Evolutionary conservation across 345 rosid genomes (phyloP), one percentile per base, ranked within the genome.

Genomic region (Cardiospermum halicacabum): DNA sequence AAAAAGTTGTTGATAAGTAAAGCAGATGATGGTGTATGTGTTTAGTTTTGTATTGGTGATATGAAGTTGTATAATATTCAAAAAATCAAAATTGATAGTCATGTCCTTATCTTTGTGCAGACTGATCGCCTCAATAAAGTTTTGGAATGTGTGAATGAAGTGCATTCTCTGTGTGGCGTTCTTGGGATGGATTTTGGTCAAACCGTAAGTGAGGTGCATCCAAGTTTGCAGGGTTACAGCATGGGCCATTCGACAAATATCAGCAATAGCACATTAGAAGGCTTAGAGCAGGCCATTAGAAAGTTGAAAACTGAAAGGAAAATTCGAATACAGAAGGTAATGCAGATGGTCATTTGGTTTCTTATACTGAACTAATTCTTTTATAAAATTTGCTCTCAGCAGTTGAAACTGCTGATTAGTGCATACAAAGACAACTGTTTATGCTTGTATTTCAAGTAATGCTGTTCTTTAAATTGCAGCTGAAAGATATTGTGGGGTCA

Each of bases 61-160:
- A n/a, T 25, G 18, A 63, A 27, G 16, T 57, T 36, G 18, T 9
- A 58, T 28, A 45, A 6, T 28, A 54, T 55, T 15, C 7, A 30
- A 5, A 3, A 32, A 54, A 21, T 24, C 5, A 18, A 56, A 30
- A 49, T 53, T 39, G 11, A 30, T 19, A 47, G 65, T 1, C 11
- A 3, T 49, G 9, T 15, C 53, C 61, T 21, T 56, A 47, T 59
- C 47, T 62, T 51, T 71, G 55, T 79, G 88, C 92, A 94, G 99
- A 82, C 95, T 61, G 92, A 85, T 64, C 99, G 99, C 54, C 86
- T 91, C 54, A 82, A 76, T 60, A 89, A 89, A 75, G 97, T 87
- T 58, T 85, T 91, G 77, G 80, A 79, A 18, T 76, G 72, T 68
- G 81, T 91, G 47, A 91, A 94, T 27, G 96, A 91, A 78, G 97